A percentile compares a stretch with the other conserved stretches of the same genome.
Evolutionary conservation across 2,329 filamentous ascomycete genomes (phyloP).

Genomic region (Lithohypha guttulata): DNA sequence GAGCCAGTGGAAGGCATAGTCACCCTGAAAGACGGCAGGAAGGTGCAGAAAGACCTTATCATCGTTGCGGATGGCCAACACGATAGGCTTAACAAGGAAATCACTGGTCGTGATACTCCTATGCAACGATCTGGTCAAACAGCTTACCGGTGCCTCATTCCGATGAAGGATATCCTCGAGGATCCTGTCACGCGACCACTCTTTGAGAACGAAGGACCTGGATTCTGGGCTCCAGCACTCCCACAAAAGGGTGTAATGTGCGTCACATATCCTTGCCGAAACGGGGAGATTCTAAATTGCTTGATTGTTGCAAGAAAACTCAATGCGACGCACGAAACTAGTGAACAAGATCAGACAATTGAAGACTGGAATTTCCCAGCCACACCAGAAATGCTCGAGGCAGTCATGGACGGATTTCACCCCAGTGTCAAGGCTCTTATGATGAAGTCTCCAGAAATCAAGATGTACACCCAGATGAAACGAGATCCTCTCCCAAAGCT

Average conservation of each 20-base stretch:
- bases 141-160: constrained; percentile 21
- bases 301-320: constrained; percentile 19
- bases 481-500: constrained; percentile 30
- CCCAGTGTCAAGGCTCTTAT: constrained; percentile 19
- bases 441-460: constrained; percentile 19
- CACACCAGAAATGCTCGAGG: constrained; percentile 19
- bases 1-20: constrained; percentile 23
- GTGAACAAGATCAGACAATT: constrained; percentile 18
- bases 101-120: constrained; percentile 18
- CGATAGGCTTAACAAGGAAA: constrained; percentile 19
- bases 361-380: constrained; percentile 22
- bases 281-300: constrained; percentile 17
- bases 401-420: constrained; percentile 20
- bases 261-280: constrained; percentile 21
- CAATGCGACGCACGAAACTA: constrained; percentile 14
- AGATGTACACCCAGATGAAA: constrained; percentile 22
- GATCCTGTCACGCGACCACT: constrained; percentile 18
- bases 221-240: constrained; percentile 21
- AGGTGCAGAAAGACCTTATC: constrained; percentile 29
- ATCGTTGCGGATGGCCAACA: constrained; percentile 27
- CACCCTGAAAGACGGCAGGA: constrained; percentile 24
- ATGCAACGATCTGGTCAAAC: constrained; percentile 21
- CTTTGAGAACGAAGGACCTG: constrained; percentile 19
- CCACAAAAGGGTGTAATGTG: constrained; percentile 21
- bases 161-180: constrained; percentile 20